A percentile compares a stretch with the other conserved stretches of the same genome.
Conservation (phyloP, 2,329 filamentous ascomycete species). For the Laburnicola sp. region DNA sequence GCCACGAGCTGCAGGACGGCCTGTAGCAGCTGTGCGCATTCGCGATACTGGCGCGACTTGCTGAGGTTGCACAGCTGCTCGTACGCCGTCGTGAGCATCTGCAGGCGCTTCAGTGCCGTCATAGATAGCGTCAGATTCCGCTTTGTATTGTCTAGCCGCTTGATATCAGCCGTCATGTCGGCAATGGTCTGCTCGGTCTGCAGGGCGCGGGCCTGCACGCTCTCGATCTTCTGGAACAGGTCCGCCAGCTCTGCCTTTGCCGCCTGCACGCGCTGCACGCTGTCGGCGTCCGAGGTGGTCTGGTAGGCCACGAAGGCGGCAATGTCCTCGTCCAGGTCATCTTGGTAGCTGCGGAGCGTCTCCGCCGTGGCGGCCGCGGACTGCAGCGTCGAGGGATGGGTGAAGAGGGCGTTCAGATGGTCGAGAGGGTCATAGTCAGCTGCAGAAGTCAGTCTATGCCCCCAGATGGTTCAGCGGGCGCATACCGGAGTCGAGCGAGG, state of each 20-base stretch:
- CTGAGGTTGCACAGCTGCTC: constrained; percentile 86
- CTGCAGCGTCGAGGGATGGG: constrained; percentile 80
- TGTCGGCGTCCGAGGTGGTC: constrained; percentile 82
- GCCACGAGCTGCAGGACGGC: constrained; percentile 97
- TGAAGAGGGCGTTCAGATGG: constrained; percentile 92
- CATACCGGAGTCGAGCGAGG: constrained; percentile 46
- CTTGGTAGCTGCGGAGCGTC: constrained; percentile 72
- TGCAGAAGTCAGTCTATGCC: constrained; percentile 38
- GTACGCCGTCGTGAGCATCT: constrained; percentile 99
- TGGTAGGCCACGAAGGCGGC: constrained; percentile 71
- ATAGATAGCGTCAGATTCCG: constrained; percentile 94
- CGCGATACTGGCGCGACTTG: constrained; percentile 85
- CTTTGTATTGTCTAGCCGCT: constrained; percentile 94
- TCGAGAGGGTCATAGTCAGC: constrained; percentile 89
- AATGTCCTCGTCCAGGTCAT: constrained; percentile 82
- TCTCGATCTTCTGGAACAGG: constrained; percentile 93
- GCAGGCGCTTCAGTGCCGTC: constrained; percentile 93
- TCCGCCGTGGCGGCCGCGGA: constrained; percentile 75
- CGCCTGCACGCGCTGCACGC: constrained; percentile 85
- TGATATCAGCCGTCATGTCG: constrained; percentile 98
- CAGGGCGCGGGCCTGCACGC: constrained; percentile 82
- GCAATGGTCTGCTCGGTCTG: constrained; percentile 95
- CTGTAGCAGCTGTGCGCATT: constrained; percentile 90
- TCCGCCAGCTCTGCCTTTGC: constrained; percentile 87
- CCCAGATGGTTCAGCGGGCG: constrained; percentile 2